Evolutionary conservation across 192 early-diverging fungal species (phyloP), one percentile per base, ranked within the genome.

Genomic region (Rhizophlyctis rosea): DNA sequence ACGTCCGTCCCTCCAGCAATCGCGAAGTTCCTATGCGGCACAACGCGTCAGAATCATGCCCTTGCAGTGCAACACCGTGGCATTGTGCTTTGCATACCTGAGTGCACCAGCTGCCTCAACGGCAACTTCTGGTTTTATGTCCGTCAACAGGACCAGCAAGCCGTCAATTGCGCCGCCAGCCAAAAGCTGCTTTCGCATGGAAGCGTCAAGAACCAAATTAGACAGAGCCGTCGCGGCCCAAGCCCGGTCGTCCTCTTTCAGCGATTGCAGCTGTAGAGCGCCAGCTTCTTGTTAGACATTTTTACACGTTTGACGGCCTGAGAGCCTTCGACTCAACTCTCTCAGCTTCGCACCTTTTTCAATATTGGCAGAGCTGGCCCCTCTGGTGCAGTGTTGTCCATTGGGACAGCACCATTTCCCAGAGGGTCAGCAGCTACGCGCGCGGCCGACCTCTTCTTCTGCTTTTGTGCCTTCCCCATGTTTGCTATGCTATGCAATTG

Each of bases 201-300:
- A 68, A 13, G 62, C 72, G 53, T 88, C 82, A 62, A 86, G 78
- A 66, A 91, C 74, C 32, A 96, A 73, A 72, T 93, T 88, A 35
- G 90, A 90, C 18, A 91, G 81, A 59, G 90, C 90, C 30, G 91
- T 88, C 16, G 90, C 90, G 1, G 94, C 91, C 92, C 93, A 96
- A 4, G 86, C 85, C 4, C 92, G 76, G 35, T 96, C 94, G 58
- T 83, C 85, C 29, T 83, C 69, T 56, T 89, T 83, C 33, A 73
- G 63, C 1, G 87, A 85, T 4, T 64, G 67, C 4, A 93, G 78
- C 87, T 93, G 21, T 24, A 49, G 59, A 21, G 27, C 34, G 16
- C 31, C 13, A 21, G 35, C 36, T 61, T 56, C 39, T 33, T 21
- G 35, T 4, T 14, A 29, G 34, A 36, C 4, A 16, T 27, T 36